Base-by-base conservation (phyloP, 2,329 filamentous ascomycete genomes). In the Aspergillus chevalieri region DNA sequence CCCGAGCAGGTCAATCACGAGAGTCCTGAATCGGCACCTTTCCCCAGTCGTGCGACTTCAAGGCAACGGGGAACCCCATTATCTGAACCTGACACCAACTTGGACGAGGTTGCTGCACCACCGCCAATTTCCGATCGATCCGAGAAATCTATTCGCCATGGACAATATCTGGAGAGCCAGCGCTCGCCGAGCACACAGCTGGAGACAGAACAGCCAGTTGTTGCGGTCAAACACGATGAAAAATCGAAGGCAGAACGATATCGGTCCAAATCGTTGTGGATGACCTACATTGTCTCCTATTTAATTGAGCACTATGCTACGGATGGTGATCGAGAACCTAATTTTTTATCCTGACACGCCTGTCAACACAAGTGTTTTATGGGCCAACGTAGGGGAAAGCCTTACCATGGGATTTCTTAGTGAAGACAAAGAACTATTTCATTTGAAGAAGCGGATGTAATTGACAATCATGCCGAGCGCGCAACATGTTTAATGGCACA, bases 331-430 rank as follows among this genome's bases (percentile, higher is more conserved):
- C 7, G 81, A 88, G 61, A 84, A 84, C 45, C 71, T 95, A 43
- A 91, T 88, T 0, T 81, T 78, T 46, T 95, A 92, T 63, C 84
- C 85, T 1, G 84, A 83, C n/a, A 80, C 86, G 0, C 88, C 89
- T 0, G 74, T 91, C 15, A 73, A 80, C 6, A 89, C 87, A 51
- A 78, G 81, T 47, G 83, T 85, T 2, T 70, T 93, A 9, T 95
- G 90, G 90, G 84, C 89, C 53, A 95, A 95, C 61, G 83, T 95
- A 43, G 82, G 76, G 90, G 90, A 2, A 2, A 85, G 86, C 47
- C 63, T 92, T 1, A 58, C 93, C 53, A 85, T 95, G 79, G 90
- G 90, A 1, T 93, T 92, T 60, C 74, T 95, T 0, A 74, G 80
- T 9, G 86, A 94, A 67, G 87, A 94, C 60, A 77, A 81, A 47